Percentiles rank a stretch among this genome's conserved stretches.
These are phyloP conservation scores for Daldinia childiae DNA, from an alignment of 495 filamentous ascomycete species.

Conservation along the genomic window DNA sequence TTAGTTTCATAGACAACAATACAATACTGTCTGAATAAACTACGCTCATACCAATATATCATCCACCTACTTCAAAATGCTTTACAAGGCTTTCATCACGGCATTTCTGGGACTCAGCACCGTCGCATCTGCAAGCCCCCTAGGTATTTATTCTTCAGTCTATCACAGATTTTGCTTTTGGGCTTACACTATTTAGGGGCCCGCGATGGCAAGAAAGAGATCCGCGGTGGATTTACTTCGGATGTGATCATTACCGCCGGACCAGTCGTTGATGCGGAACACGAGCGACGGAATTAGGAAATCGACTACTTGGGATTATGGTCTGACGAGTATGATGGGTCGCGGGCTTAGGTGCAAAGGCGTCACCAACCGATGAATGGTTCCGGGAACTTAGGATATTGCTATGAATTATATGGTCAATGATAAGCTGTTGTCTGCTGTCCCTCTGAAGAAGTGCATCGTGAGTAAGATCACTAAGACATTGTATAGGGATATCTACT, in stretches of 20 bases:
- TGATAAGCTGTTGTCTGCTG: neutral
- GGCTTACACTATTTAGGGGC: neutral
- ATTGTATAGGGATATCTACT: neutral
- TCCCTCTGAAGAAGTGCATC: neutral
- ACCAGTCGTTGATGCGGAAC: neutral
- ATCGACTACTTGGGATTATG: neutral
- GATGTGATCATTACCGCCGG: conserved; percentile 5
- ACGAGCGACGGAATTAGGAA: conserved; percentile 7
- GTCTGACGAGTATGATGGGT: neutral
- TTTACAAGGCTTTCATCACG: conserved; percentile 4
- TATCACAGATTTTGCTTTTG: neutral
- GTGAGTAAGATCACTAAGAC: neutral
- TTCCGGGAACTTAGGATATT: neutral
- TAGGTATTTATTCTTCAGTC: neutral
- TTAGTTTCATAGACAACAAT: neutral
- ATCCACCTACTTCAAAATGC: neutral
- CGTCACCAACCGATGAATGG: neutral
- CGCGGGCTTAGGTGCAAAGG: neutral
- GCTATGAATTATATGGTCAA: neutral
- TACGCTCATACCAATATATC: neutral
- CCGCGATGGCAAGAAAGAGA: neutral
- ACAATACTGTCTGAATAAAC: neutral
- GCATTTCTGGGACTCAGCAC: conserved; percentile 8
- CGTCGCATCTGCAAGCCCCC: neutral
- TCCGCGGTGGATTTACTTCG: conserved; percentile 10